These are phyloP conservation scores for Didymella keratinophila DNA, from an alignment of 2,329 filamentous ascomycete genomes.

Conservation along the genomic window DNA sequence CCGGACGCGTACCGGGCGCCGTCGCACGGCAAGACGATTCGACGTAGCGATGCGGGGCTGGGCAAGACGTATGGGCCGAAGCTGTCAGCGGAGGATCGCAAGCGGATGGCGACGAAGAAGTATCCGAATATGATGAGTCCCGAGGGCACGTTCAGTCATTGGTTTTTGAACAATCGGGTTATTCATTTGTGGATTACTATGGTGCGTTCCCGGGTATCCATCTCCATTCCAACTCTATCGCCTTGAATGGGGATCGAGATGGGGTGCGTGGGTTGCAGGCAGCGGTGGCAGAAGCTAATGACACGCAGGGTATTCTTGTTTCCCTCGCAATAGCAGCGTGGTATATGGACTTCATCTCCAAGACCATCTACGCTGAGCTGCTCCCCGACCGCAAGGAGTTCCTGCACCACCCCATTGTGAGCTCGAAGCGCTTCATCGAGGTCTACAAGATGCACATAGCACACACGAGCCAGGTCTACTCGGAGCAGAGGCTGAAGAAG, in stretches of 20 bases:
- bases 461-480: constrained; percentile 72
- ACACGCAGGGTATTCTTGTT: constrained; percentile 68
- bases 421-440: constrained; percentile 69
- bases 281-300: not conserved
- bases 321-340: constrained; percentile 76
- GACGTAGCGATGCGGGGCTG: constrained; percentile 57
- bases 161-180: constrained; percentile 78
- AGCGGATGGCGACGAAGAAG: constrained; percentile 71
- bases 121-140: constrained; percentile 93
- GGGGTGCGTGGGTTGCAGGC: too few species aligned
- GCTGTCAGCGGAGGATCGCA: constrained; percentile 69
- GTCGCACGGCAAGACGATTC: constrained; percentile 75
- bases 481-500: constrained; percentile 74
- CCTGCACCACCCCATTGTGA: constrained; percentile 73
- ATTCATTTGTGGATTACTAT: constrained; percentile 86
- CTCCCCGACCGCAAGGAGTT: constrained; percentile 76
- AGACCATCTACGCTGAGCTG: constrained; percentile 80
- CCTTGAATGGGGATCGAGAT: not conserved
- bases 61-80: constrained; percentile 78
- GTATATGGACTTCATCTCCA: constrained; percentile 77
- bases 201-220: constrained; percentile 59
- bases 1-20: constrained; percentile 90
- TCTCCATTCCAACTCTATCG: too few species aligned
- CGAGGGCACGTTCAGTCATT: constrained; percentile 80
- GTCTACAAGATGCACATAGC: constrained; percentile 80